phyloP scores from a whole-genome alignment of 2,329 filamentous ascomycete genomes.

The Sporothrix phasma region DNA sequence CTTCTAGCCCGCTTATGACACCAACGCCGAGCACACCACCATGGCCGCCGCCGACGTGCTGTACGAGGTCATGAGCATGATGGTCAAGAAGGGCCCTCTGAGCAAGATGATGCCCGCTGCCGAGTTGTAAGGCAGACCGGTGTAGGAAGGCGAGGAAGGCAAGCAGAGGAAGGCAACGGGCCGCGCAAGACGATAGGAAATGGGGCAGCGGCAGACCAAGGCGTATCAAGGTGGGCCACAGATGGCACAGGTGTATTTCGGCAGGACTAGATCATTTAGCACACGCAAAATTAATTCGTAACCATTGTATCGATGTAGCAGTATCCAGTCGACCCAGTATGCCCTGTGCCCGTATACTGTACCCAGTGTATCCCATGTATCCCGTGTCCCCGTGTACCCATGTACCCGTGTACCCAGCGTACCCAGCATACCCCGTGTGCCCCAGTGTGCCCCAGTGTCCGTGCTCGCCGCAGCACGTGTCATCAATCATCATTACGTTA shows the following conservation, averaged over 20 bases:
- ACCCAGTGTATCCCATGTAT: no score
- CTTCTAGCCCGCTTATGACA: conserved; percentile 53
- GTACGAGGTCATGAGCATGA: conserved; percentile 71
- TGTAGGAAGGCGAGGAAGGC: background rate
- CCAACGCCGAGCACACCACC: conserved; percentile 62
- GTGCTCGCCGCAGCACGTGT: no score
- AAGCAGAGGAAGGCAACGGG: background rate
- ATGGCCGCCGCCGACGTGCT: conserved; percentile 62
- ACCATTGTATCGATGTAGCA: no score
- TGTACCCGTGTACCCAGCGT: no score
- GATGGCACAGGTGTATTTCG: background rate
- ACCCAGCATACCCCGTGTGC: no score
- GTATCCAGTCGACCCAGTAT: no score
- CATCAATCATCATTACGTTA: no score
- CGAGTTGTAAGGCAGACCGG: background rate
- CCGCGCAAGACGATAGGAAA: background rate
- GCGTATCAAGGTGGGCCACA: background rate
- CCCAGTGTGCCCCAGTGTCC: no score
- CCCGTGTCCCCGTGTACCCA: no score
- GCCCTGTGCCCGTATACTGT: no score
- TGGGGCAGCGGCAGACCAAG: background rate
- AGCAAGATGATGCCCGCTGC: conserved; percentile 27
- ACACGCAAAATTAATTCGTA: background rate
- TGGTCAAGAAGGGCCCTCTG: conserved; percentile 69
- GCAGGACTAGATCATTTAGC: background rate